Evolutionary conservation across 768 basidiomycete species (phyloP), one percentile per base, ranked within the genome.

Genomic region (Mycena alexandri): DNA sequence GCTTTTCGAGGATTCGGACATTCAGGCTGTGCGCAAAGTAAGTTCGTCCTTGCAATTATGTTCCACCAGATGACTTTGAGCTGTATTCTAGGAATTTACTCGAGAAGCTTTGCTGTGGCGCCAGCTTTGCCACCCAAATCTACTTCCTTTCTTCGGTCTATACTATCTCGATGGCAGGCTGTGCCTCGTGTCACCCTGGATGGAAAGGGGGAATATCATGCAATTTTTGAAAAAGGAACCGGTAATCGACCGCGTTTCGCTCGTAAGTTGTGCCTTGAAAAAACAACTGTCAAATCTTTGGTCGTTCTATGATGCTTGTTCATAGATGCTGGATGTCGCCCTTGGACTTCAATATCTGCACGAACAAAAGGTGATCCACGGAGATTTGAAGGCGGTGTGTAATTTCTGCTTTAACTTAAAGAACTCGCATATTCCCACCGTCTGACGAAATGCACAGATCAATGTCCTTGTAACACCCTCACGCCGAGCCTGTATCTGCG

Each of bases 391-490:
- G 46, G 71, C 44, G 41, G 71, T 74, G 25, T 16, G 57, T 44
- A 1, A 16, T 5, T n/a, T 52, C 25, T 29, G 29, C 29, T 25
- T 38, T 5, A 3, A 13, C n/a, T 38, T 5, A 3, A 13, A 29
- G 13, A 33, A 7, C 13, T 5, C 48, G 12, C 16, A 48, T n/a
- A 5, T 22, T 4, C 6, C 19, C 29, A 14, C 14, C 38, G 38
- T 38, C 38, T 38, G 11, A 38, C 10, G 2, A 38, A 11, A 34
- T 53, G 14, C 38, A 0, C 61, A 85, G 84, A 73, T 73, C 12
- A 86, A 87, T 61, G 83, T 87, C 51, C 77, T 87, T 25, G 77
- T 87, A 19, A 82, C 82, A 7, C 74, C 70, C 6, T 65, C 75
- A 11, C 78, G 77, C 14, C 75, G 77, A 38, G 57, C 44, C 2